Evolutionary conservation across 768 basidiomycete genomes (phyloP).

Genomic region (Psilocybe cubensis): DNA sequence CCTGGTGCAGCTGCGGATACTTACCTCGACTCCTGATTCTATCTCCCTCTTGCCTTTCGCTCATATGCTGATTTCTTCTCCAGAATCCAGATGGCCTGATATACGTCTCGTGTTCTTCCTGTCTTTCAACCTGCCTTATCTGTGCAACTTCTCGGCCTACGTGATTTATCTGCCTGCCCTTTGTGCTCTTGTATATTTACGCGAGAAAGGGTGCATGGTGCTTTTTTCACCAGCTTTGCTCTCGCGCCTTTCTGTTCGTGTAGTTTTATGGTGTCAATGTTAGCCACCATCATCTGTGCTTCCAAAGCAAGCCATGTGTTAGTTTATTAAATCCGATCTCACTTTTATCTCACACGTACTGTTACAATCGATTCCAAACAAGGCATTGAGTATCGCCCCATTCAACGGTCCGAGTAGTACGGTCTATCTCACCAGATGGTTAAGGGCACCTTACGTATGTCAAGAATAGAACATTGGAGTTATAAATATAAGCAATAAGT

Average conservation of each 20-base stretch:
- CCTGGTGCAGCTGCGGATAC: conserved; percentile 44
- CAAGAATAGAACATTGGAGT: background rate
- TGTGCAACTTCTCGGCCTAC: conserved; percentile 7
- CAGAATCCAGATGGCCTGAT: conserved; percentile 15
- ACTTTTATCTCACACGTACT: background rate
- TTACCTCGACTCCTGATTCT: conserved; percentile 35
- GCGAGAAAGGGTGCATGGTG: background rate
- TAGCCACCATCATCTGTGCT: conserved; percentile 6
- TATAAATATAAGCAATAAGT: background rate
- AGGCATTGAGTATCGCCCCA: background rate
- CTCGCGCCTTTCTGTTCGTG: background rate
- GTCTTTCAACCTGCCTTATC: conserved; percentile 3
- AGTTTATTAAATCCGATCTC: background rate
- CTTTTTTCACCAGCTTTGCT: background rate
- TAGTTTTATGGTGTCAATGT: background rate
- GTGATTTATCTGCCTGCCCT: background rate
- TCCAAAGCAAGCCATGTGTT: conserved; percentile 8
- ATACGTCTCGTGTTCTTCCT: conserved; percentile 4
- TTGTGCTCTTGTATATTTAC: background rate
- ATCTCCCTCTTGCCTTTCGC: conserved; percentile 6
- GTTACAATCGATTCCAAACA: background rate
- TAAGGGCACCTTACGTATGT: background rate
- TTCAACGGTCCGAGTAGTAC: background rate
- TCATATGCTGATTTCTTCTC: conserved; percentile 18
- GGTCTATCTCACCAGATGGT: background rate